A percentile compares a stretch with the other conserved stretches of the same genome.
Conservation (phyloP, 148 eudicot species). For the Fagopyrum homotropicum region DNA sequence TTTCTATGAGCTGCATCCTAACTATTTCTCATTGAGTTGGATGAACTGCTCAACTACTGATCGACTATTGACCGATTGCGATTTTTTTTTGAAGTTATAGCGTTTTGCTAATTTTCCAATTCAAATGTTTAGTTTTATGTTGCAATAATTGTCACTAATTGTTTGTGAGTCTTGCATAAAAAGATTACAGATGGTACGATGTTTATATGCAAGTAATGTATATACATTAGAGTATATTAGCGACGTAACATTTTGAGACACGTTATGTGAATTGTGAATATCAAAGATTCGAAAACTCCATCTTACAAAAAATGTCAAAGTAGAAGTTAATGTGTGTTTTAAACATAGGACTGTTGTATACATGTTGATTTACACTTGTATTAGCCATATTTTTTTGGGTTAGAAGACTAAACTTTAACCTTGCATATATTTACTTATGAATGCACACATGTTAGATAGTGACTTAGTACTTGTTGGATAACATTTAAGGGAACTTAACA, state of each 20-base stretch:
- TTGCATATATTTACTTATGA: too few relatives aligned
- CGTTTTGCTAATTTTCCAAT: neutral
- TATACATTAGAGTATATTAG: conserved; percentile 76
- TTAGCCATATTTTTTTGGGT: too few relatives aligned
- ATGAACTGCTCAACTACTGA: neutral
- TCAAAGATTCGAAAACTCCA: conserved; percentile 91
- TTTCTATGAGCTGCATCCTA: too few relatives aligned
- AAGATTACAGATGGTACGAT: neutral
- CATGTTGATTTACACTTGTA: too few relatives aligned
- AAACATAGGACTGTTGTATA: too few relatives aligned
- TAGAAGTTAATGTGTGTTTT: conserved; percentile 25
- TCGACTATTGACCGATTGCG: neutral
- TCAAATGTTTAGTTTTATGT: too few relatives aligned
- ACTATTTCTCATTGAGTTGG: neutral
- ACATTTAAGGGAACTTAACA: too few relatives aligned
- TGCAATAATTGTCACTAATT: neutral
- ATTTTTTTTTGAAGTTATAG: neutral
- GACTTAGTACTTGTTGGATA: too few relatives aligned
- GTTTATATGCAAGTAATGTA: conserved; percentile 67
- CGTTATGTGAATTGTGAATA: conserved; percentile 78
- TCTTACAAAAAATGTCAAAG: conserved; percentile 86
- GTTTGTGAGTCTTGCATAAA: neutral
- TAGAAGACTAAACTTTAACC: too few relatives aligned
- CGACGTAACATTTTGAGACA: conserved; percentile 91
- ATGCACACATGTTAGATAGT: too few relatives aligned